Conservation (phyloP, 305 asterid genomes). For the Fraxinus baroniana region DNA sequence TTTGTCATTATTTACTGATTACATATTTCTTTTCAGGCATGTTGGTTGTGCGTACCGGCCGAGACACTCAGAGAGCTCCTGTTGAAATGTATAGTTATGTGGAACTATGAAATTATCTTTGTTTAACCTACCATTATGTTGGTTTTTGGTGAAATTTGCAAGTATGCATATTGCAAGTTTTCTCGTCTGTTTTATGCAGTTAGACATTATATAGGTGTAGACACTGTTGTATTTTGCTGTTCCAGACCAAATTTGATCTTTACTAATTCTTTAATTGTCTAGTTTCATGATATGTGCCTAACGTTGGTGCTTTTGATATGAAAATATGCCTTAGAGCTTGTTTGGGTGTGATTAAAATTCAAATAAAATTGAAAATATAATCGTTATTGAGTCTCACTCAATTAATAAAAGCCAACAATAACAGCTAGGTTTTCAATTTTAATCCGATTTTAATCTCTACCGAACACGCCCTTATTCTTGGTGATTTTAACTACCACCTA, state of each 20-base stretch:
- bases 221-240: not conserved
- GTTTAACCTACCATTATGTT: constrained; percentile 13
- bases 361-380: no score
- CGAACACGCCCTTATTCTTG: no score
- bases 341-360: no score
- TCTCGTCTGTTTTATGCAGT: not conserved
- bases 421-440: no score
- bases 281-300: not conserved
- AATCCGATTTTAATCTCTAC: no score
- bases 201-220: constrained; percentile 10
- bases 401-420: no score
- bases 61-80: constrained; percentile 9
- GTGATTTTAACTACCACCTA: no score
- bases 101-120: constrained; percentile 8
- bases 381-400: no score
- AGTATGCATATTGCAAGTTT: constrained; percentile 1
- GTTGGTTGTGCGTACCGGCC: constrained; percentile 14
- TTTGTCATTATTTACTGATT: constrained; percentile 17
- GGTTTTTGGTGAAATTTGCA: constrained; percentile 13
- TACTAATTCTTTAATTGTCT: not conserved
- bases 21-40: constrained; percentile 14
- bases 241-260: constrained; percentile 5
- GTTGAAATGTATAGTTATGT: constrained; percentile 36
- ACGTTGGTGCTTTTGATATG: not conserved
- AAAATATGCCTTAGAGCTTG: not conserved